These are phyloP conservation scores for Theileria sp. DNA, from an alignment of 169 alveolate genomes.

Conservation along the genomic window DNA sequence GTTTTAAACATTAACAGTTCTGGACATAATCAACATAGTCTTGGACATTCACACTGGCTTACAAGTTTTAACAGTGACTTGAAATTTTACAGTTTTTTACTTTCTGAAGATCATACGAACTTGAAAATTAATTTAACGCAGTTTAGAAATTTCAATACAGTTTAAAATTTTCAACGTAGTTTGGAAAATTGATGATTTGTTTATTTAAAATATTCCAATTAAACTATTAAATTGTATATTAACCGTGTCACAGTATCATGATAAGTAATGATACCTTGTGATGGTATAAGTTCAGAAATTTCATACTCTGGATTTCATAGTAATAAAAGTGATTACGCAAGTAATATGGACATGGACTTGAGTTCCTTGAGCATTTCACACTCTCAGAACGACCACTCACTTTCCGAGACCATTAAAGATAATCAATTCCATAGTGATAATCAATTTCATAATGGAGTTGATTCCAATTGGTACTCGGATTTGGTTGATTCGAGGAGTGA, in stretches of 20 bases:
- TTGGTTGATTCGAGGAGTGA: slow-evolving; percentile 27
- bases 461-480: slow-evolving; percentile 19
- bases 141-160: too few species aligned
- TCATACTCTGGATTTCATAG: background rate
- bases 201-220: too few species aligned
- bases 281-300: background rate
- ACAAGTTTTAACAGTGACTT: too few species aligned
- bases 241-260: background rate
- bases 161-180: too few species aligned
- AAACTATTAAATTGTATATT: too few species aligned
- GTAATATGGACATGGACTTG: background rate
- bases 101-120: too few species aligned
- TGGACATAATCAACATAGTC: too few species aligned
- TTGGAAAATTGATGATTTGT: too few species aligned
- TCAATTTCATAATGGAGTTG: background rate
- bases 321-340: background rate
- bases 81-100: too few species aligned
- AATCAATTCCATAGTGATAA: background rate
- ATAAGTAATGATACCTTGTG: background rate
- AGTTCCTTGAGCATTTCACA: background rate
- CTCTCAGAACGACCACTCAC: background rate
- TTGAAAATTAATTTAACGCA: too few species aligned
- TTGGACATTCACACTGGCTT: too few species aligned
- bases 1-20: too few species aligned
- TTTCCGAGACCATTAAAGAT: background rate